These are phyloP conservation scores for Talaromyces amestolkiae DNA, from an alignment of 2,329 filamentous ascomycete species.

Conservation along the genomic window DNA sequence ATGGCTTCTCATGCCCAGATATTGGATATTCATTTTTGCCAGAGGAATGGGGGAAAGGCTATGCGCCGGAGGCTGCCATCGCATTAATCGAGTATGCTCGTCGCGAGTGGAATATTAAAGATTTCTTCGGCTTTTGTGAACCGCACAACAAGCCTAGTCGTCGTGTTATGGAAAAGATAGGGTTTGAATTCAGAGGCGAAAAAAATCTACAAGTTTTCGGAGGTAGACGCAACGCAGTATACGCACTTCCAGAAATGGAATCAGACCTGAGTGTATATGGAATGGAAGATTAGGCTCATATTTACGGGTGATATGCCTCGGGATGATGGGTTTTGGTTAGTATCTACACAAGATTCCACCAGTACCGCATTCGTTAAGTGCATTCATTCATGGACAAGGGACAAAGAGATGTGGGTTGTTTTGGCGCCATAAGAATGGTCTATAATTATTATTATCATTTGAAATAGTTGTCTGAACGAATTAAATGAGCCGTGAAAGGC, in stretches of 20 bases:
- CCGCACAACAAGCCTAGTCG: conserved; percentile 22
- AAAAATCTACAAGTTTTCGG: conserved; percentile 23
- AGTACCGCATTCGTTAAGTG: not conserved
- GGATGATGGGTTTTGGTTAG: not conserved
- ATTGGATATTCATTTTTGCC: conserved; percentile 27
- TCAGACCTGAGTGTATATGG: conserved; percentile 23
- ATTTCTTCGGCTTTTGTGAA: conserved; percentile 26
- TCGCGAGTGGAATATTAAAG: conserved; percentile 20
- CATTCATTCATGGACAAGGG: not conserved
- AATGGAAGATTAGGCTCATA: conserved; percentile 6
- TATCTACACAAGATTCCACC: not conserved
- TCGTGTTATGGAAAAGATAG: conserved; percentile 26
- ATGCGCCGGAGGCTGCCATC: conserved; percentile 28
- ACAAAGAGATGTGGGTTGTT: not conserved
- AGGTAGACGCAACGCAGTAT: conserved; percentile 21
- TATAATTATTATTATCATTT: not conserved
- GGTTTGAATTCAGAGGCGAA: conserved; percentile 25
- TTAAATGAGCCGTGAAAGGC: not conserved
- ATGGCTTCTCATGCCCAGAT: conserved; percentile 23
- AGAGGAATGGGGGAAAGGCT: conserved; percentile 28
- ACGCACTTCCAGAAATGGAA: conserved; percentile 22
- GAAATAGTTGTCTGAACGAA: not conserved
- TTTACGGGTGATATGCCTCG: not conserved
- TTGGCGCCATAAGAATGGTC: not conserved
- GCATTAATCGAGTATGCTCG: conserved; percentile 24